Percentiles rank a stretch among this genome's conserved stretches.
These are phyloP conservation scores for Noccaea bulbosa DNA, from an alignment of 345 rosid species.

Conservation along the genomic window DNA sequence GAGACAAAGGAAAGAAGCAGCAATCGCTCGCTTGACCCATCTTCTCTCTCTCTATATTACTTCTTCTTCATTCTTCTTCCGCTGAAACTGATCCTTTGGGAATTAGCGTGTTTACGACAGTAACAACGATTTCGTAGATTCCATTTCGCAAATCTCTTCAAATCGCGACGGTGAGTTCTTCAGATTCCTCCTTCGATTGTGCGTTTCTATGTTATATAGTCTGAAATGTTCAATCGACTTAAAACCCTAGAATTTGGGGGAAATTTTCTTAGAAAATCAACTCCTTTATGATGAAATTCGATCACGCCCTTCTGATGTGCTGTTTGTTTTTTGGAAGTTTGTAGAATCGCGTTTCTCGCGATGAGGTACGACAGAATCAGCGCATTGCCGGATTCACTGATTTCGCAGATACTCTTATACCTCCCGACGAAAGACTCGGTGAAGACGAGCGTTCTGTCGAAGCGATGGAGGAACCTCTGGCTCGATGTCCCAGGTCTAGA, in stretches of 20 bases:
- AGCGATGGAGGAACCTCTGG: conserved; percentile 29
- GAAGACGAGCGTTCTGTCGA: conserved; percentile 27
- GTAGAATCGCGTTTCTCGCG: background rate
- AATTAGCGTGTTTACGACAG: no score
- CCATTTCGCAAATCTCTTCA: background rate
- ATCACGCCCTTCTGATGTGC: no score
- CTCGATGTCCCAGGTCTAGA: conserved; percentile 15
- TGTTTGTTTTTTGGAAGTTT: background rate
- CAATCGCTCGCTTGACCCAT: no score
- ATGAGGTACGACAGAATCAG: conserved; percentile 11
- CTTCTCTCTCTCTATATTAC: no score
- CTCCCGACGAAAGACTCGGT: conserved; percentile 26
- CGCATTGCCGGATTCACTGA: conserved; percentile 29
- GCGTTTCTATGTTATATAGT: background rate
- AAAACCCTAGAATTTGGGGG: no score
- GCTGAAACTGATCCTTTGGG: no score
- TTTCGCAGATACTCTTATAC: conserved; percentile 24
- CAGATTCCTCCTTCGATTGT: background rate
- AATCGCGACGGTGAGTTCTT: background rate
- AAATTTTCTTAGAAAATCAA: no score
- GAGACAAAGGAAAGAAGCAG: no score
- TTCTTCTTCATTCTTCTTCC: no score
- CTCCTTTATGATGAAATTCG: no score
- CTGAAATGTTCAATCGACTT: no score
- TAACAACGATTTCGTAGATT: background rate